Evolutionary conservation across 768 basidiomycete species (phyloP).

Genomic region (Cystobasidium tubakii): DNA sequence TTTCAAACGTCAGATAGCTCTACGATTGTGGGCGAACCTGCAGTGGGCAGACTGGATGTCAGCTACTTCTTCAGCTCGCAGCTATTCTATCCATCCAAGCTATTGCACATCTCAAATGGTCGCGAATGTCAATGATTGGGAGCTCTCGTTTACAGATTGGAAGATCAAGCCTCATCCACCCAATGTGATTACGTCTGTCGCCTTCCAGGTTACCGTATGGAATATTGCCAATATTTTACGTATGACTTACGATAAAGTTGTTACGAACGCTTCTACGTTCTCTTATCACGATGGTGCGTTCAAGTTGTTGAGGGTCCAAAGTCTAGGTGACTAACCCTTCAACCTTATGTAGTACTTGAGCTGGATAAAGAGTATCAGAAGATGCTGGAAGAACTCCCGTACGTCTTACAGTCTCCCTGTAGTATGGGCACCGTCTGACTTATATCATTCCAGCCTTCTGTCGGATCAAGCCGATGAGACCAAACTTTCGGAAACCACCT

Average conservation of each 20-base stretch:
- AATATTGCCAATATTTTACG: background rate
- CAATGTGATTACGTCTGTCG: background rate
- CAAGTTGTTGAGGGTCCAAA: background rate
- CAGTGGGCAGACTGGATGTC: constrained; percentile 20
- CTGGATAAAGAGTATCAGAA: constrained; percentile 10
- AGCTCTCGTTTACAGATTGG: background rate
- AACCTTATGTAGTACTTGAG: background rate
- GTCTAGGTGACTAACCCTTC: too few relatives aligned
- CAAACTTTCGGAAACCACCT: background rate
- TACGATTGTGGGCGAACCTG: background rate
- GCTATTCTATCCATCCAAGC: constrained; percentile 16
- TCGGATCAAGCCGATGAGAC: background rate
- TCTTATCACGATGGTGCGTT: background rate
- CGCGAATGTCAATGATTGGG: constrained; percentile 1
- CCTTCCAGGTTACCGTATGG: background rate
- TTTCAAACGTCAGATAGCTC: background rate
- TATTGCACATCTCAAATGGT: constrained; percentile 7
- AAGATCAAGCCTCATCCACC: background rate
- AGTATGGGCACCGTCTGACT: too few relatives aligned
- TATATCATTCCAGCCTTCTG: background rate
- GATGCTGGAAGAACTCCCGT: constrained; percentile 8
- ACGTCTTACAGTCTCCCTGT: background rate
- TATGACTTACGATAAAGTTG: constrained; percentile 10
- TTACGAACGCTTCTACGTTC: background rate
- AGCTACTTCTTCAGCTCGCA: background rate